A percentile compares a stretch with the other conserved stretches of the same genome.
Evolutionary conservation across 768 basidiomycete genomes (phyloP).

Genomic region (Phanerodontia chrysosporium): DNA sequence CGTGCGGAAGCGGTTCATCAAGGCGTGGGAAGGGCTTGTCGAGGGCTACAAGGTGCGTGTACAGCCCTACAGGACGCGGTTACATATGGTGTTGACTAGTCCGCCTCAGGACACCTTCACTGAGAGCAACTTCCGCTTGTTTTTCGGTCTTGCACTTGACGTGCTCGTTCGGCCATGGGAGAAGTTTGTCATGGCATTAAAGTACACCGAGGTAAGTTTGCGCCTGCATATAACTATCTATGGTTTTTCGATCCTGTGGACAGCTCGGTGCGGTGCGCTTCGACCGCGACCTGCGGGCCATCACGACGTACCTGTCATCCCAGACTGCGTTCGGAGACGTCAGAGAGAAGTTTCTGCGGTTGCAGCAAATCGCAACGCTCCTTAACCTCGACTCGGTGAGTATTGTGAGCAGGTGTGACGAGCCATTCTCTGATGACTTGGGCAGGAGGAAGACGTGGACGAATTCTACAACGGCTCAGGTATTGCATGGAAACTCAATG

Average conservation of each 20-base stretch:
- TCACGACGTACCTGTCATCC: slow-evolving; percentile 77
- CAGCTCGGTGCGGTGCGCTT: slow-evolving; percentile 95
- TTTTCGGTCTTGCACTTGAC: slow-evolving; percentile 84
- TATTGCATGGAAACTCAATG: slow-evolving; percentile 80
- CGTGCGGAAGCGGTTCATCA: slow-evolving; percentile 86
- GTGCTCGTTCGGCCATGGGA: slow-evolving; percentile 95
- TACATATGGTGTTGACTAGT: background rate
- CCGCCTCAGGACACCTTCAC: slow-evolving; percentile 75
- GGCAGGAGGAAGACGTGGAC: slow-evolving; percentile 88
- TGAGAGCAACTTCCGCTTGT: slow-evolving; percentile 79
- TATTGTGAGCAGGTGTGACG: too few relatives aligned
- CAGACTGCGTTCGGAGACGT: slow-evolving; percentile 89
- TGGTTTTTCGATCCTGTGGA: slow-evolving; percentile 1
- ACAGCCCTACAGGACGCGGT: background rate
- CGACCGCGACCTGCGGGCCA: slow-evolving; percentile 84
- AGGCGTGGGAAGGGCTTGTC: slow-evolving; percentile 79
- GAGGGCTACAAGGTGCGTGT: slow-evolving; percentile 80
- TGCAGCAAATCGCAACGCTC: slow-evolving; percentile 91
- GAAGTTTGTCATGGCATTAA: slow-evolving; percentile 73
- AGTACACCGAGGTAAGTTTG: slow-evolving; percentile 76
- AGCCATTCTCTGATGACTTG: slow-evolving; percentile 4
- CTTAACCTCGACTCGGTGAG: slow-evolving; percentile 81
- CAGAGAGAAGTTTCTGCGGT: slow-evolving; percentile 84
- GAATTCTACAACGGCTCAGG: slow-evolving; percentile 94
- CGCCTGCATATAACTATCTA: background rate